Evolutionary conservation across 441 rosid genomes (phyloP), one percentile per base, ranked within the genome.

Genomic region (Brassica hybrid): DNA sequence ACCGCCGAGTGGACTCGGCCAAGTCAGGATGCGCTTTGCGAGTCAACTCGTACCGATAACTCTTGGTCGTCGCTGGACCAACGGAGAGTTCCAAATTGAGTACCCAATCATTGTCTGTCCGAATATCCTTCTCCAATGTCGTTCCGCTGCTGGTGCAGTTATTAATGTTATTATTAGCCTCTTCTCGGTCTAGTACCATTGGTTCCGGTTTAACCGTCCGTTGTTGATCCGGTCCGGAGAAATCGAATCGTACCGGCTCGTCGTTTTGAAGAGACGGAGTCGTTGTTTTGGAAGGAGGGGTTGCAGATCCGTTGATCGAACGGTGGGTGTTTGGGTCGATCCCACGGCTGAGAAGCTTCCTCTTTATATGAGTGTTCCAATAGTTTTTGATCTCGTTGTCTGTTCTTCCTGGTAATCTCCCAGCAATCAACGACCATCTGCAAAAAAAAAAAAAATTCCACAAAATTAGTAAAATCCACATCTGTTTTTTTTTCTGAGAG

Each of bases 301-400:
- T n/a, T 3, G 66, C 0, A 0, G 77, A 27, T 71, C 69, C 72
- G n/a, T 34, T 76, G 69, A 77, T 64, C 13, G 67, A 21, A 77
- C 84, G 80, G 84, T 94, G 97, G 50, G 92, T 87, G 68, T 84
- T 92, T 3, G 96, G 96, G 69, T 94, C 95, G 18, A 92, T 87
- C 58, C 97, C 91, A 17, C 94, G 88, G 84, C 85, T 85, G 71
- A 90, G 78, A 65, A 90, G 91, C 74, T 88, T 90, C 7, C 90
- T 74, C 71, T 88, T 90, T 77, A 90, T 85, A 77, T 88, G 92
- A 3, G 94, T 90, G 73, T 94, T 94, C 99, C 98, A 93, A 6
- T 89, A 86, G 78, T 94, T 94, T 74, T 94, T 94, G 64, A 94
- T 93, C 82, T 94, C 99, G 75, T 94, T 93, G 84, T 94, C 99